Evolutionary conservation across 2,329 filamentous ascomycete species (phyloP), one percentile per base, ranked within the genome.

Genomic region (Diaporthe sp.): DNA sequence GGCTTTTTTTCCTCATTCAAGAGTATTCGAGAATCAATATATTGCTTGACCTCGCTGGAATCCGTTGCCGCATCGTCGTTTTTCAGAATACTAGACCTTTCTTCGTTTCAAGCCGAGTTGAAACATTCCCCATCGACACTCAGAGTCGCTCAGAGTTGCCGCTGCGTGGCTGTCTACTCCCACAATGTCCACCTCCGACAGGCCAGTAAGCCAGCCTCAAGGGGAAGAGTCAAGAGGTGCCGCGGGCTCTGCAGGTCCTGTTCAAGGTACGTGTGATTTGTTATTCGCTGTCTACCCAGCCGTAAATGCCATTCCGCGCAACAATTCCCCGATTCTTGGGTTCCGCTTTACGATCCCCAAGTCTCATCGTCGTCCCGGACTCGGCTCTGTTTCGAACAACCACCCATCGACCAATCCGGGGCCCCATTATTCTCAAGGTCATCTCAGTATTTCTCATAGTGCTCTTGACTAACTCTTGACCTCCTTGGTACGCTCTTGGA

Each of bases 171-270:
- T n/a, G 47, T 37, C 17, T 39, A n/a, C 42, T 61, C 30, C 19
- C 30, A 63, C 47, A 51, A 72, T 72, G 71, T 61, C 63, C n/a
- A 61, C 42, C 56, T 65, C 58, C 58, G 56, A 72, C 44, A 72
- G 25, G 30, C 44, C 71, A 51, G 19, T 17, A 73, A 53, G 19
- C 59, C 63, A 69, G 55, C 32, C 71, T 19, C 71, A 73, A 70
- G 71, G 63, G 42, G 56, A 47, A 8, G 59, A n/a, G 27, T 22
- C 51, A 35, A 66, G 53, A 42, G 30, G 15, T 8, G 30, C 22
- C 32, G 47, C 44, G 13, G 63, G 30, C 63, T 39, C 63, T 30
- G 12, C 44, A 51, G 32, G 47, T 37, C 32, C 32, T 22, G n/a
- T 42, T 61, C 63, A 61, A 61, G 63, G 71, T 73, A 61, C 27